Conservation (phyloP, 495 filamentous ascomycete species). For the Neurospora sp. region DNA sequence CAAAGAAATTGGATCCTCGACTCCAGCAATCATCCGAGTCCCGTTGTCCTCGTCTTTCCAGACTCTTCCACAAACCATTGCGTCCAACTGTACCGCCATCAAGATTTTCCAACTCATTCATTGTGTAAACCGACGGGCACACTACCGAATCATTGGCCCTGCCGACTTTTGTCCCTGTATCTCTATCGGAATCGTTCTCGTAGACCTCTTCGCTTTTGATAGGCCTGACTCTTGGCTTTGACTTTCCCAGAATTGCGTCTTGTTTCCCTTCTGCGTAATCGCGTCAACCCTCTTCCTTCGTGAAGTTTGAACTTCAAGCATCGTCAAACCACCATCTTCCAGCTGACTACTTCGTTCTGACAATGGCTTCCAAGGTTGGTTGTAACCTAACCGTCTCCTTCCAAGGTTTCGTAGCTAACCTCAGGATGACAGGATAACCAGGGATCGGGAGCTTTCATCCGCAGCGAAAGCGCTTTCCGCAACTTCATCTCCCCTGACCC, state of each 20-base stretch:
- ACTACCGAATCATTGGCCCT: background rate
- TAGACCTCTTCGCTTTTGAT: background rate
- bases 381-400: background rate
- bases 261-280: background rate
- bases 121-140: background rate
- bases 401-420: background rate
- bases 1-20: background rate
- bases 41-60: background rate
- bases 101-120: background rate
- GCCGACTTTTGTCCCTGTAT: no score
- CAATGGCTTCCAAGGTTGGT: background rate
- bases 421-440: background rate
- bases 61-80: background rate
- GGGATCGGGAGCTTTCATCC: conserved; percentile 24
- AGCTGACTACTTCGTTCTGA: background rate
- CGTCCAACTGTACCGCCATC: background rate
- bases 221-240: background rate
- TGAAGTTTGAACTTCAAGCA: background rate
- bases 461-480: conserved; percentile 39
- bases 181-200: no score
- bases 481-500: conserved; percentile 38
- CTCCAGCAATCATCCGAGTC: background rate
- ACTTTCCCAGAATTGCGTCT: background rate
- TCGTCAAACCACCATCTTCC: background rate
- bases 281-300: background rate